These are phyloP conservation scores for Candida suzukii DNA, from an alignment of 805 yeast species.

Conservation along the genomic window DNA sequence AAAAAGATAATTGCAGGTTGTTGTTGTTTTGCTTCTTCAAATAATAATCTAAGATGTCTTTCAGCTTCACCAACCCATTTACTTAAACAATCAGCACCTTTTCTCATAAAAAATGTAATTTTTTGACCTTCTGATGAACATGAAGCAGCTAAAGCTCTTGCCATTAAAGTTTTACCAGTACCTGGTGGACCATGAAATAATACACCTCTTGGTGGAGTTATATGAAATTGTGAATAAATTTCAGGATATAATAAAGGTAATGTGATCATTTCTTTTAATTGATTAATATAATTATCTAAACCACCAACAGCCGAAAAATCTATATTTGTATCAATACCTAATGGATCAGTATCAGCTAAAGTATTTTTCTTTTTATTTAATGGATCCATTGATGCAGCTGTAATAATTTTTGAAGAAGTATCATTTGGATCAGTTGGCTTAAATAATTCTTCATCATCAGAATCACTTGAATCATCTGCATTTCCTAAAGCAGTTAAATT, in stretches of 20 bases:
- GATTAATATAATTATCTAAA: conserved; percentile 80
- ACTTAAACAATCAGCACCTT: conserved; percentile 94
- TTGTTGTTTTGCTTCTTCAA: conserved; percentile 93
- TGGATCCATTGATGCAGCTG: not conserved
- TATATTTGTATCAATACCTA: conserved; percentile 63
- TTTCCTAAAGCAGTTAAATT: conserved; percentile 30
- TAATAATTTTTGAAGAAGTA: conserved; percentile 11
- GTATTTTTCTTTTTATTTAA: conserved; percentile 42
- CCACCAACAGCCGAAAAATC: conserved; percentile 85
- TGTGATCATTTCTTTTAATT: conserved; percentile 94
- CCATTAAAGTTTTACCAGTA: conserved; percentile 97
- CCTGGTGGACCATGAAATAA: conserved; percentile 99
- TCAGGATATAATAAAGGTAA: conserved; percentile 91
- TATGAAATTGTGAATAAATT: conserved; percentile 78
- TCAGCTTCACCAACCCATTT: conserved; percentile 99
- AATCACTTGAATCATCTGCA: conserved; percentile 33
- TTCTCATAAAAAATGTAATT: conserved; percentile 94
- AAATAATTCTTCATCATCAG: conserved; percentile 37
- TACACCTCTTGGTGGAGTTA: conserved; percentile 96
- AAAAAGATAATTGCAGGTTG: conserved; percentile 96
- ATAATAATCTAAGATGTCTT: conserved; percentile 79
- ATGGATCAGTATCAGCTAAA: conserved; percentile 85
- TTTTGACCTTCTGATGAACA: conserved; percentile 80
- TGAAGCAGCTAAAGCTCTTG: conserved; percentile 93
- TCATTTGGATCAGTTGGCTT: conserved; percentile 27